These are phyloP conservation scores for Globisporangium acanthophoron DNA, from an alignment of 352 stramenopile genomes.

Conservation along the genomic window DNA sequence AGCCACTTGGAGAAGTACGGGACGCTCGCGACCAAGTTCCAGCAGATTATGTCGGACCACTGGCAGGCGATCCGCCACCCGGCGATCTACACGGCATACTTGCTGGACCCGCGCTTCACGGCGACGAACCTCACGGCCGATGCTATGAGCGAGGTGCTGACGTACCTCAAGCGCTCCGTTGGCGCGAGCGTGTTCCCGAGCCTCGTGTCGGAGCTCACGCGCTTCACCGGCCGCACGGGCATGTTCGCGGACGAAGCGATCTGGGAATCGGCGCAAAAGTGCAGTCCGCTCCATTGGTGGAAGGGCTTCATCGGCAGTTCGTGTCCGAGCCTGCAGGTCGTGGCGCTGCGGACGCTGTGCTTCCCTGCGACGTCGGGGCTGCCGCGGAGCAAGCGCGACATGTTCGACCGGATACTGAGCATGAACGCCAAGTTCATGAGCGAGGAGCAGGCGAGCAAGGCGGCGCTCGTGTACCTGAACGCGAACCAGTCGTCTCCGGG, in stretches of 20 bases:
- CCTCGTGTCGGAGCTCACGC: conserved; percentile 62
- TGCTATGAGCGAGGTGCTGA: conserved; percentile 47
- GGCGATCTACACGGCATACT: conserved; percentile 70
- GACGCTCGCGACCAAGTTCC: conserved; percentile 34
- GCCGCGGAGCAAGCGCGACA: conserved; percentile 38
- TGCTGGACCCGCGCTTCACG: conserved; percentile 69
- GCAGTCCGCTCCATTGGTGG: conserved; percentile 69
- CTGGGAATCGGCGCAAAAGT: conserved; percentile 70
- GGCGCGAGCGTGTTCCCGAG: conserved; percentile 34
- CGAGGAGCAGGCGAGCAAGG: conserved; percentile 68
- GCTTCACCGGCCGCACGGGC: conserved; percentile 49
- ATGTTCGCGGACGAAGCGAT: conserved; percentile 73
- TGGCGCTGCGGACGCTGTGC: conserved; percentile 55
- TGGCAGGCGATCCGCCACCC: conserved; percentile 59
- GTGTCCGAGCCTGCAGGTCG: conserved; percentile 54
- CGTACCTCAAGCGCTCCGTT: conserved; percentile 50
- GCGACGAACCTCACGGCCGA: conserved; percentile 45
- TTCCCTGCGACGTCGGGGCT: conserved; percentile 57
- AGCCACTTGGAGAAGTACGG: conserved; percentile 55
- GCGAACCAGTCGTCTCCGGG: conserved; percentile 34
- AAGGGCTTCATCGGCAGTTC: conserved; percentile 76
- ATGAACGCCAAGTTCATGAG: conserved; percentile 63
- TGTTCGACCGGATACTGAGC: conserved; percentile 49
- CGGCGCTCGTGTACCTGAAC: conserved; percentile 67
- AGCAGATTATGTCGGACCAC: conserved; percentile 51